A percentile compares a stretch with the other conserved stretches of the same genome.
phyloP scores from a whole-genome alignment of 192 early-diverging fungal species.

The Coemansia sp. region DNA sequence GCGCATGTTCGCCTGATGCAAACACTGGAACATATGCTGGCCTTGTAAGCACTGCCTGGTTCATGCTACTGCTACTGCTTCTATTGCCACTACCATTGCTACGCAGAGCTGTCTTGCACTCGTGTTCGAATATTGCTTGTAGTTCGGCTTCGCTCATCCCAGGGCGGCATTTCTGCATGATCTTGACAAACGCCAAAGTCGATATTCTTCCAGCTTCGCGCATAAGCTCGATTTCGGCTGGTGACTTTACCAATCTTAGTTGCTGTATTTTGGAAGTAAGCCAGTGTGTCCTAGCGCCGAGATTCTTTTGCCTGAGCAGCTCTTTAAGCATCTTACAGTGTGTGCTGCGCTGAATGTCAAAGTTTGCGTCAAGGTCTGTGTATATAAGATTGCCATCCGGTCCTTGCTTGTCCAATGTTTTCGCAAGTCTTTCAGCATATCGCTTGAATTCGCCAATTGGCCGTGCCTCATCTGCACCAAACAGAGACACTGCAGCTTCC shows the following conservation, averaged over 20 bases:
- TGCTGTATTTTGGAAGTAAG: constrained; percentile 72
- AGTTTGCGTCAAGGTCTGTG: constrained; percentile 31
- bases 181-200: constrained; percentile 76
- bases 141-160: constrained; percentile 73
- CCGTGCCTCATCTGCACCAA: constrained; percentile 77
- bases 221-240: constrained; percentile 78
- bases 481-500: constrained; percentile 69
- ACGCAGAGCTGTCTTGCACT: constrained; percentile 45
- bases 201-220: constrained; percentile 72
- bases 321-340: constrained; percentile 20
- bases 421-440: constrained; percentile 19
- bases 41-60: constrained; percentile 35
- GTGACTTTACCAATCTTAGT: constrained; percentile 76
- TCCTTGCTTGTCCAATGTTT: constrained; percentile 4
- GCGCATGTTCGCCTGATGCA: constrained; percentile 85
- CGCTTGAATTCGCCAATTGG: constrained; percentile 28
- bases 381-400: constrained; percentile 19
- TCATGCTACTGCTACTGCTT: constrained; percentile 51
- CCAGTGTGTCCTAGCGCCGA: constrained; percentile 35
- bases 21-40: constrained; percentile 96
- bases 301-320: constrained; percentile 19
- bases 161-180: constrained; percentile 75
- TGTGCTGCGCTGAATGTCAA: constrained; percentile 24
- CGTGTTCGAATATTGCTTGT: constrained; percentile 74
- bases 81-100: constrained; percentile 19